A percentile compares a stretch with the other conserved stretches of the same genome.
Evolutionary conservation across 805 yeast species (phyloP).

Genomic region (Metschnikowia picachoensis): DNA sequence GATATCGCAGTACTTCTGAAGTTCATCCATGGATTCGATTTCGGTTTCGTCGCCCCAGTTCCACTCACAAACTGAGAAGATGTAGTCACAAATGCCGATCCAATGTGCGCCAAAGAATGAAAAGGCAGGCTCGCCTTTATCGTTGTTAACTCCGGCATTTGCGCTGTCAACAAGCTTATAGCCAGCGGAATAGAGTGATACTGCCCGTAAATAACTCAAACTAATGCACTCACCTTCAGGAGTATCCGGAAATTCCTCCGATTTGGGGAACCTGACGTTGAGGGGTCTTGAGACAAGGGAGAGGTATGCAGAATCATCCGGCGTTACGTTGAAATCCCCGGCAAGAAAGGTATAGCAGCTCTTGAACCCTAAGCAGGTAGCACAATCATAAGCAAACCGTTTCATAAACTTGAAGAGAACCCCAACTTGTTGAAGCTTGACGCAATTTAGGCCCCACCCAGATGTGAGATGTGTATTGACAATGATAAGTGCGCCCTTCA

Average conservation of each 20-base stretch:
- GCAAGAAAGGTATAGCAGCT: constrained; percentile 1
- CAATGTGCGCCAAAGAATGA: constrained; percentile 1
- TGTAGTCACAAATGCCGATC: constrained; percentile 3
- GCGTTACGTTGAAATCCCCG: constrained; percentile 3
- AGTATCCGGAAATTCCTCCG: too few relatives aligned
- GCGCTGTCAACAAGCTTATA: neutral
- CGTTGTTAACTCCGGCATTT: constrained; percentile 30
- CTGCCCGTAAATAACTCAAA: neutral
- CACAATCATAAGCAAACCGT: too few relatives aligned
- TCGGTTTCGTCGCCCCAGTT: neutral
- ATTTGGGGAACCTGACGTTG: constrained; percentile 6
- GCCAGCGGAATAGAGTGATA: constrained; percentile 3
- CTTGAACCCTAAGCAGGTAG: neutral
- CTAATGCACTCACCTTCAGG: neutral
- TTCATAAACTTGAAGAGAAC: too few relatives aligned
- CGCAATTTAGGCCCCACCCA: neutral
- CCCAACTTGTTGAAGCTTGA: too few relatives aligned
- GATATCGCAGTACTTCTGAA: neutral
- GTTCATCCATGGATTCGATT: neutral
- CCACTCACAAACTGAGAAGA: constrained; percentile 2
- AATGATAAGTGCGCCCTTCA: neutral
- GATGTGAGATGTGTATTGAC: neutral
- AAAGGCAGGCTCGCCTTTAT: neutral
- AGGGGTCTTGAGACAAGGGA: constrained; percentile 1
- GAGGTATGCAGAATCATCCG: neutral